Conservation (phyloP, 1,139 yeast species). For the Ogataea hybrid region DNA sequence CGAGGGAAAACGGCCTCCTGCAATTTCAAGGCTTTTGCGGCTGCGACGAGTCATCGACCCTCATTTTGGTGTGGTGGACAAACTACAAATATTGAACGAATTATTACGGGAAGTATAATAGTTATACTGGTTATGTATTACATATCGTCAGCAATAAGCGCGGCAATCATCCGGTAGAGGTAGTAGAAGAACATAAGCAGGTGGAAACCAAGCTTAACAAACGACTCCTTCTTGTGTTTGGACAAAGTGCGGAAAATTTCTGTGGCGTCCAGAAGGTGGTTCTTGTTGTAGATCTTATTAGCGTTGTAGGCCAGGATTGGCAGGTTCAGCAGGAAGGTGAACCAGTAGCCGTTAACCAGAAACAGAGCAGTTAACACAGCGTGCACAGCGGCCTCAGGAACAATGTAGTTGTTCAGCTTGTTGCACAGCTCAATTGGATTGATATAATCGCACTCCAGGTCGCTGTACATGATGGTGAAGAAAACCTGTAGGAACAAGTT, state of each 20-base stretch:
- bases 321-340: constrained; percentile 78
- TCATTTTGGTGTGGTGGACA: constrained; percentile 38
- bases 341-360: constrained; percentile 90
- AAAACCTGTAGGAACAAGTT: constrained; percentile 89
- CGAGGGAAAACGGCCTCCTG: background rate
- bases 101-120: constrained; percentile 33
- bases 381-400: constrained; percentile 90
- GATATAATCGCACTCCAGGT: constrained; percentile 91
- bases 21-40: constrained; percentile 19
- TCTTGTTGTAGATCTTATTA: constrained; percentile 68
- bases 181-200: constrained; percentile 91
- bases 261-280: constrained; percentile 92
- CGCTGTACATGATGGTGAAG: constrained; percentile 91
- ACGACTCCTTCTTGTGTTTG: constrained; percentile 90
- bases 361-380: constrained; percentile 69
- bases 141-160: constrained; percentile 70
- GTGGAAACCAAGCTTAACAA: constrained; percentile 88
- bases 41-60: constrained; percentile 39
- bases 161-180: constrained; percentile 95
- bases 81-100: constrained; percentile 37
- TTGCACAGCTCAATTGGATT: constrained; percentile 97
- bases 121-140: constrained; percentile 7
- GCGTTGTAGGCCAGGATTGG: constrained; percentile 84
- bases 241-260: constrained; percentile 95
- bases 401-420: constrained; percentile 82